Base-by-base conservation (phyloP, 768 basidiomycete species). In the Mycena galopus region DNA sequence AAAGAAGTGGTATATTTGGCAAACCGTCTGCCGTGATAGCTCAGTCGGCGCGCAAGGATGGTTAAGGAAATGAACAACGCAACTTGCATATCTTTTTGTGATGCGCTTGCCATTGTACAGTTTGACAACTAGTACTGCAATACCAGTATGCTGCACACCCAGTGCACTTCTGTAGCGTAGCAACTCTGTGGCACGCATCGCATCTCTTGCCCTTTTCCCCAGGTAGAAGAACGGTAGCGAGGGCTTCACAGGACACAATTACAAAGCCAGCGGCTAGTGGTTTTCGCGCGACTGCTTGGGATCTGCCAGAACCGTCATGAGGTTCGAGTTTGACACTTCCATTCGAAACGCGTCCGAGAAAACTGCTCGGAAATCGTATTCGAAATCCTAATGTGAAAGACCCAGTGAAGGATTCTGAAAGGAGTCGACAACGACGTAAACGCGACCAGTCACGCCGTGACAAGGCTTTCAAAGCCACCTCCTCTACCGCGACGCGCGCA, bases 111-210 rank as follows among this genome's bases (percentile, higher is more conserved):
- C 94, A 95, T 65, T 94, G 90, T 37, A 78, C 58, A n/a, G 68
- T 81, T 78, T 96, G 94, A 81, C 94, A 96, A 79, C 83, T 75
- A 27, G 83, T 73, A 73, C 87, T 86, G 75, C 94, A 96, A 77
- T 96, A 96, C 88, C 89, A 94, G 77, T 92, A 93, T 0, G 87
- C 86, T 19, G 86, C 88, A 74, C 94, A 95, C 16, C 90, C 89
- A 5, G 88, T 86, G 73, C 94, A 95, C 78, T 84, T 86, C 72
- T 82, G 87, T 53, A 94, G 84, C 37, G 81, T 78, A 23, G 79
- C 76, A 5, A 79, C 63, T 4, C 82, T 81, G 73, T 90, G 87
- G 76, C 93, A 95, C 30, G 81, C 78, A 77, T 95, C 93, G 74
- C 94, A 95, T 72, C 94, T 84, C 23, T 78, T 83, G 17, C 91